Base-by-base conservation (phyloP, 2,329 filamentous ascomycete genomes). In the Aaosphaeria arxii region DNA sequence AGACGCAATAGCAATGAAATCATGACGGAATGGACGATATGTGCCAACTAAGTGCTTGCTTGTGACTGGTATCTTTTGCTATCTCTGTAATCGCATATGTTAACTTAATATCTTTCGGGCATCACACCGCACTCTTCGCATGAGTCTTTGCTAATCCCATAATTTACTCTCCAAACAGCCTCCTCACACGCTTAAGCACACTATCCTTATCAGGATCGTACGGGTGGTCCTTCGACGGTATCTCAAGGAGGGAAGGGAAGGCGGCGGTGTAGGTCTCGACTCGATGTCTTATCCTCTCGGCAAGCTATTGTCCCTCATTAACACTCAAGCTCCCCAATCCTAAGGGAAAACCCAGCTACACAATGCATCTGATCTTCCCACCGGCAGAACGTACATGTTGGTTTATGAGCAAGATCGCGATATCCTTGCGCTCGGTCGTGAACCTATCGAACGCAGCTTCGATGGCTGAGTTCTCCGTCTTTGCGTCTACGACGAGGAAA, bases 141-240 rank as follows among this genome's bases (percentile, higher is more conserved):
- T 36, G 33, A 36, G n/a, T 36, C 7, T 9, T 3, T 36, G 9
- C 33, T 36, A 36, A 9, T 9, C 33, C 33, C n/a, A 36, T 36
- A 36, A 11, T 43, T 69, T 82, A 91, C 76, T 91, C 84, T 57
- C 84, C 84, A 72, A 87, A 87, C 54, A 89, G 65, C 63, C 85
- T 83, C 69, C 83, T 77, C 56, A 99, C 94, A 58, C 94, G 82
- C 75, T 91, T 88, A 74, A 99, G 72, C 40, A 99, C 92, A 67
- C 92, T 97, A 72, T 99, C 94, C 78, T 99, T 99, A 75, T 99
- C 94, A 0, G 94, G 94, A 63, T 99, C 92, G 68, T 99, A 99
- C 2, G 94, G 94, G 71, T 99, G 94, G 71, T 99, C 94, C 79
- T 99, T 99, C 75, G 90, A 95, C 28, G 94, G 94, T 52, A 99